A percentile compares a stretch with the other conserved stretches of the same genome.
Conservation (phyloP, 2,329 filamentous ascomycete species). For the Ophiostoma pallidulum region DNA sequence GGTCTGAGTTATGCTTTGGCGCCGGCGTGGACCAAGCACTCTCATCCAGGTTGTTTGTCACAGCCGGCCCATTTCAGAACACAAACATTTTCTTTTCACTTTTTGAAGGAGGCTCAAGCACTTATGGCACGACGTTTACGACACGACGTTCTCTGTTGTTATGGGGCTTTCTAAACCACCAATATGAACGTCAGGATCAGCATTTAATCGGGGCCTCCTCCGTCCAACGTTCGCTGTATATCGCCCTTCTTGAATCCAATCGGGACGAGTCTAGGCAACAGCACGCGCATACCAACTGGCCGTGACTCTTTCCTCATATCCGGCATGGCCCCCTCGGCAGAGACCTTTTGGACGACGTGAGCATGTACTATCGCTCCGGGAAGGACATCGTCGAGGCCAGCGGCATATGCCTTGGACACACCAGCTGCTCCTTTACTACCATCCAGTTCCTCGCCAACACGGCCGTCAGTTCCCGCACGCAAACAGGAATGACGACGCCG, state of each 20-base stretch:
- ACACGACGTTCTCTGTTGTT: slow-evolving; percentile 20
- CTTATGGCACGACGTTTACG: slow-evolving; percentile 12
- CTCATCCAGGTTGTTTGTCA: slow-evolving; percentile 39
- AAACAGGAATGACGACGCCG: slow-evolving; percentile 21
- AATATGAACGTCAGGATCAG: slow-evolving; percentile 13
- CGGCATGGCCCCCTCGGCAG: slow-evolving; percentile 5
- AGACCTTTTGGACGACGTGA: slow-evolving; percentile 20
- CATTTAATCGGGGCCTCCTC: slow-evolving; percentile 13
- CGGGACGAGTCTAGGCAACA: not conserved
- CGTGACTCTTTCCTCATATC: slow-evolving; percentile 2
- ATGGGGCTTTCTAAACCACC: slow-evolving; percentile 19
- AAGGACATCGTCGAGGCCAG: slow-evolving; percentile 16
- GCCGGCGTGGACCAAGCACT: slow-evolving; percentile 44
- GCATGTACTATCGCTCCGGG: slow-evolving; percentile 18
- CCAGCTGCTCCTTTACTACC: slow-evolving; percentile 20
- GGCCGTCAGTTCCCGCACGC: slow-evolving; percentile 28
- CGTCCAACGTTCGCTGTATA: slow-evolving; percentile 7
- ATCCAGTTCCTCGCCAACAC: slow-evolving; percentile 20
- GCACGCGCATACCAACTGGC: not conserved
- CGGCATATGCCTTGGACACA: slow-evolving; percentile 21
- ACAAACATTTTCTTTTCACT: slow-evolving; percentile 45
- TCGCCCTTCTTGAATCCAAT: not conserved
- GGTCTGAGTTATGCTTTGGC: slow-evolving; percentile 35
- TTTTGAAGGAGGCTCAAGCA: too few species aligned
- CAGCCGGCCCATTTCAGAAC: slow-evolving; percentile 35